Evolutionary conservation across 2,329 filamentous ascomycete species (phyloP).

Genomic region (Venturia aucupariae): DNA sequence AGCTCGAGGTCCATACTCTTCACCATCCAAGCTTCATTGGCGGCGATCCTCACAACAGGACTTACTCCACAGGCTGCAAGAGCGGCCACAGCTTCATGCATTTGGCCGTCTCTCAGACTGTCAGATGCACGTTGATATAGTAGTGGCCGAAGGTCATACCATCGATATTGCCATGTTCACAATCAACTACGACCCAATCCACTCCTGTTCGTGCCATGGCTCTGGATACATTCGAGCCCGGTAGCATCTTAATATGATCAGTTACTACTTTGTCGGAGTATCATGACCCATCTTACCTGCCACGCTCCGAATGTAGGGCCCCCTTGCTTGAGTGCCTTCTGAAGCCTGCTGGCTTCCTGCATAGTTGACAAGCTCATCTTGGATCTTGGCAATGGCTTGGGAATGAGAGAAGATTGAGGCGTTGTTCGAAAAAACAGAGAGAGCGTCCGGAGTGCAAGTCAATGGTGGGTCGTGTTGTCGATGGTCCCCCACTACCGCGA

Average conservation of each 20-base stretch:
- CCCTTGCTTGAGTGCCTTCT: constrained; percentile 40
- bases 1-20: constrained; percentile 29
- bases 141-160: constrained; percentile 25
- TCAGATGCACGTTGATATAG: constrained; percentile 4
- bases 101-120: constrained; percentile 34
- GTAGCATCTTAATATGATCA: constrained; percentile 32
- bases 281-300: constrained; percentile 36
- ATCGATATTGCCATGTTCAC: constrained; percentile 48
- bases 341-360: constrained; percentile 46
- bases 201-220: constrained; percentile 44
- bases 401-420: neutral
- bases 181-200: constrained; percentile 47
- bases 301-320: constrained; percentile 46
- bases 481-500: neutral
- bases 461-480: neutral
- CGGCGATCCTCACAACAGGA: constrained; percentile 40
- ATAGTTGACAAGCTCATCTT: constrained; percentile 26
- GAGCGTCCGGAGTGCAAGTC: neutral
- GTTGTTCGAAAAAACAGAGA: neutral
- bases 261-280: neutral
- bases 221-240: constrained; percentile 45
- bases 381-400: neutral
- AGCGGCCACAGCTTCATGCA: constrained; percentile 48
- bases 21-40: constrained; percentile 53
- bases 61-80: constrained; percentile 35